Conservation (phyloP, 192 early-diverging fungal species). For the Coemansia sp. region DNA sequence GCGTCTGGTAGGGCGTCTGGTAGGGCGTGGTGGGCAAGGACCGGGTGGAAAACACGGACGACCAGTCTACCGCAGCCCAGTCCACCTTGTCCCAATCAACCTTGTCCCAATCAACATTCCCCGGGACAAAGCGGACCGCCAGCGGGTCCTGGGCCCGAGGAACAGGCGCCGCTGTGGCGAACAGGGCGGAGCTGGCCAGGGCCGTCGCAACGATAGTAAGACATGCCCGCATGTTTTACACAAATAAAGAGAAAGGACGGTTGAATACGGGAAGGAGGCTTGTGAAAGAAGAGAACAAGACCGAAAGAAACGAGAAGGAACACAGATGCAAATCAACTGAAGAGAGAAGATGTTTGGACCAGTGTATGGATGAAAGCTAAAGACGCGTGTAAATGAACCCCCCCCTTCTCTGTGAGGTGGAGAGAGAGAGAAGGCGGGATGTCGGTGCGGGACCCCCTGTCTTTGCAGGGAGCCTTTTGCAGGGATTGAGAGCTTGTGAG, state of each 20-base stretch:
- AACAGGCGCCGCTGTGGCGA: constrained; percentile 3
- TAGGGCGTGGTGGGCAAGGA: too few species aligned
- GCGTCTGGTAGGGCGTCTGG: too few species aligned
- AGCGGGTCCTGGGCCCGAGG: constrained; percentile 2
- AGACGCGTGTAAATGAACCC: not conserved
- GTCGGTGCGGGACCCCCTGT: too few species aligned
- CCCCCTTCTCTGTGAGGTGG: too few species aligned
- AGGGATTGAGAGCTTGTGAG: too few species aligned
- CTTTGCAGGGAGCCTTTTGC: too few species aligned
- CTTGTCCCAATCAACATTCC: constrained; percentile 15
- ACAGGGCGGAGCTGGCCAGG: not conserved
- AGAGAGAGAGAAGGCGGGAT: not conserved
- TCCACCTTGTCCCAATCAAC: constrained; percentile 22
- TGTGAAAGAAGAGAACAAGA: not conserved
- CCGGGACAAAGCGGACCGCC: constrained; percentile 16
- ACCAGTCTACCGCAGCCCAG: constrained; percentile 18
- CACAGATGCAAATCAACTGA: not conserved
- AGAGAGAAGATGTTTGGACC: not conserved
- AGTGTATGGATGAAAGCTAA: not conserved
- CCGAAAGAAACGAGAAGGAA: not conserved
- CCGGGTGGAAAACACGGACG: constrained; percentile 11
- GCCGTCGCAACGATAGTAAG: not conserved
- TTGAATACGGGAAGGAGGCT: not conserved
- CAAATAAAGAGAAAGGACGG: not conserved
- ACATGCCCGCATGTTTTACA: constrained; percentile 6